These are phyloP conservation scores for Poa pratensis DNA, from an alignment of 176 grass and related monocot genomes.

Conservation along the genomic window DNA sequence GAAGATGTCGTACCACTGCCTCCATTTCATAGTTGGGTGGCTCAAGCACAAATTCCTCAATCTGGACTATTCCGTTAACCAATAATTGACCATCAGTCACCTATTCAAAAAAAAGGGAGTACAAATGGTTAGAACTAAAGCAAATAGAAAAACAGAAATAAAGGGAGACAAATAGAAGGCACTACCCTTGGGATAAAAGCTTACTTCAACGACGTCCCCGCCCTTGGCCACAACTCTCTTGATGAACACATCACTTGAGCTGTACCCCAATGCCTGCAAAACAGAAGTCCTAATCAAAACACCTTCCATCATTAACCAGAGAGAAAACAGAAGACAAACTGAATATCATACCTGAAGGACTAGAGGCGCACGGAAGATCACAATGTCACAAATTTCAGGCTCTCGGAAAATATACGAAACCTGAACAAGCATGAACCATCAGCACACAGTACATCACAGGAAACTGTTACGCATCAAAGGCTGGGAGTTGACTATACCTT, in stretches of 20 bases:
- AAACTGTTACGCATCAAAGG: neutral
- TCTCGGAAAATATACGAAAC: conserved; percentile 87
- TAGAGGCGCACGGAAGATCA: conserved; percentile 78
- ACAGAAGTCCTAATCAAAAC: neutral
- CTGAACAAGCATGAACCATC: conserved; percentile 44
- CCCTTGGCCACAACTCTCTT: conserved; percentile 96
- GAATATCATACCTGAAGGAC: conserved; percentile 62
- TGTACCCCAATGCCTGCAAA: conserved; percentile 73
- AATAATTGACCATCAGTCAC: conserved; percentile 80
- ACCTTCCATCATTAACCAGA: conserved; percentile 18
- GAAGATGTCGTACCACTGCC: conserved; percentile 57
- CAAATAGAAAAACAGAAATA: conserved; percentile 4
- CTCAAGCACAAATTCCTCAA: conserved; percentile 89
- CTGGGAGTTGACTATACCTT: conserved; percentile 55
- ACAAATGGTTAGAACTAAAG: conserved; percentile 24
- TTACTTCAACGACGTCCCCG: conserved; percentile 88
- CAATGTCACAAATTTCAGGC: conserved; percentile 84
- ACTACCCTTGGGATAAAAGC: conserved; percentile 61
- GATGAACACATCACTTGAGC: conserved; percentile 89
- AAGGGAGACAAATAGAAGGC: conserved; percentile 33
- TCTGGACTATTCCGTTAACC: conserved; percentile 76
- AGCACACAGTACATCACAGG: conserved; percentile 12
- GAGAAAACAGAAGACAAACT: conserved; percentile 6
- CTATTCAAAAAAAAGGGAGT: conserved; percentile 42
- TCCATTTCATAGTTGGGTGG: conserved; percentile 76